Percentiles rank a stretch among this genome's conserved stretches.
Evolutionary conservation across 495 filamentous ascomycete species (phyloP).

Genomic region (Neurospora tetrasperma): DNA sequence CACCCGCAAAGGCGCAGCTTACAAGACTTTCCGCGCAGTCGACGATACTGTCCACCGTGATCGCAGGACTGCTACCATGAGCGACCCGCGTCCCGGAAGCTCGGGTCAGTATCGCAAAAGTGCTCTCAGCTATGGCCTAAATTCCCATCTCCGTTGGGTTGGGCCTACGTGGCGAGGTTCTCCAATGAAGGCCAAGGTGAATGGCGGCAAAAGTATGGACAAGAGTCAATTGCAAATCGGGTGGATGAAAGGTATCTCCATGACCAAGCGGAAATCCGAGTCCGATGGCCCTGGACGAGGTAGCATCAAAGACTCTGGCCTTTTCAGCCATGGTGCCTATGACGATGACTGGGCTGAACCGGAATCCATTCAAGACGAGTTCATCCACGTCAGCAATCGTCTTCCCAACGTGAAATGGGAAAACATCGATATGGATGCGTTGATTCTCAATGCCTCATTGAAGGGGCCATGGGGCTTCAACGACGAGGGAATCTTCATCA

Average conservation of each 20-base stretch:
- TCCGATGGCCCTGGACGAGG: conserved; percentile 24
- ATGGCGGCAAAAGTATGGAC: conserved; percentile 50
- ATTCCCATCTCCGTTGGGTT: conserved; percentile 30
- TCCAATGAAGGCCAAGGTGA: conserved; percentile 55
- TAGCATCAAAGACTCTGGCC: conserved; percentile 31
- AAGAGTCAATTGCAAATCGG: conserved; percentile 51
- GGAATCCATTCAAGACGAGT: conserved; percentile 79
- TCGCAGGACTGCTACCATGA: conserved; percentile 39
- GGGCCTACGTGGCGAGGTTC: conserved; percentile 37
- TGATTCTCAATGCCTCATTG: conserved; percentile 63
- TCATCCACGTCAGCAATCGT: conserved; percentile 70
- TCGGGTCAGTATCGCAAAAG: conserved; percentile 29
- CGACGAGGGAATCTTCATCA: conserved; percentile 61
- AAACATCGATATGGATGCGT: conserved; percentile 67
- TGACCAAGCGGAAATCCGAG: conserved; percentile 46
- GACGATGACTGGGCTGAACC: conserved; percentile 58
- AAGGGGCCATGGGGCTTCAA: conserved; percentile 79
- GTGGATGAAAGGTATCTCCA: conserved; percentile 92
- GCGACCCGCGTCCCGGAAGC: conserved; percentile 36
- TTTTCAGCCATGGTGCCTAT: conserved; percentile 34
- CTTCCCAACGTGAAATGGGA: conserved; percentile 82
- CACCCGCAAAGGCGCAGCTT: conserved; percentile 74
- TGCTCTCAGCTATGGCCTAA: conserved; percentile 35
- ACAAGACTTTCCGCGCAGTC: conserved; percentile 66
- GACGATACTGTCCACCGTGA: conserved; percentile 41